Evolutionary conservation across 306 rosid species (phyloP), one percentile per base, ranked within the genome.

Genomic region (Inga laurina): DNA sequence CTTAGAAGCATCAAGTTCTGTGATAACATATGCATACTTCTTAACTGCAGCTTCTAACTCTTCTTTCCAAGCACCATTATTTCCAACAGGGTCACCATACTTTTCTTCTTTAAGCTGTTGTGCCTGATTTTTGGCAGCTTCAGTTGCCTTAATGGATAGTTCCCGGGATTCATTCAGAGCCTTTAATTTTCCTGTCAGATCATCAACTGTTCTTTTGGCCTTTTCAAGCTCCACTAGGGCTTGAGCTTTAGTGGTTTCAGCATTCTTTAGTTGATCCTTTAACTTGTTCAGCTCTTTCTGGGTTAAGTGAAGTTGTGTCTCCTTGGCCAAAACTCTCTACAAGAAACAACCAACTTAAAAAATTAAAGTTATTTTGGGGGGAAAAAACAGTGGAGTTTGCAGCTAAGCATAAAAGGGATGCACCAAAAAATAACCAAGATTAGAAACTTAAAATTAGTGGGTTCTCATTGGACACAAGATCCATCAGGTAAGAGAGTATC

Each of bases 311-410:
- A 94, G 93, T 80, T 91, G 93, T 35, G 97, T 92, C 91, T 94
- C 97, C 72, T 94, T 97, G 57, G 89, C 97, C 88, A 92, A 77
- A 45, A 94, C 94, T 85, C 94, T 91, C 99, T 97, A 87, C 85
- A 79, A 21, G 51, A 84, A 88, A 76, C 80, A 85, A 80, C 76
- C 86, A 61, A 76, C 21, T 35, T 64, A 22, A 62, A 68, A 39
- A 85, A 71, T 82, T 69, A 16, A 39, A 49, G 71, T 74, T 66
- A 0, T 32, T 44, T 9, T 2, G 2, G 24, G 39, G 32, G 5
- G 44, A 81, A 14, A 75, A 73, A 11, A 66, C 39, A 9, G 37
- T 24, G 18, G 18, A 24, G 68, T 27, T 62, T 24, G 68, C 37
- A 10, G 16, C 41, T 54, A 77, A 43, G 45, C 43, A 39, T 75